A percentile compares a stretch with the other conserved stretches of the same genome.
Conservation (phyloP, 495 filamentous ascomycete species). For the Sabuloglossum arenarium region DNA sequence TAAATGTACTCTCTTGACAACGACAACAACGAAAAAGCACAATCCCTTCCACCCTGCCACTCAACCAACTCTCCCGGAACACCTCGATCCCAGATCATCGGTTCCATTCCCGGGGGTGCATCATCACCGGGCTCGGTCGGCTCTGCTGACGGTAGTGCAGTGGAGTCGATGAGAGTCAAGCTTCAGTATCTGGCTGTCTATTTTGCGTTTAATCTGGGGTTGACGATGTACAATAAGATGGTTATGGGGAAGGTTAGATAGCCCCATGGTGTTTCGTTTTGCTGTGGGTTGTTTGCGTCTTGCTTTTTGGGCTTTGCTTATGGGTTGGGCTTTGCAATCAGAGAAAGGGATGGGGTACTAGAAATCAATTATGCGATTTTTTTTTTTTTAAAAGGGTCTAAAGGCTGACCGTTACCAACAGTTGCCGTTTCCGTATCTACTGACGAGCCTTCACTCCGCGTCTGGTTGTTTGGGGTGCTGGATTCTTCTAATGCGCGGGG, state of each 20-base stretch:
- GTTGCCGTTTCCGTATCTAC: slow-evolving; percentile 35
- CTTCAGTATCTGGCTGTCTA: slow-evolving; percentile 24
- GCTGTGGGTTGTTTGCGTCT: too few species aligned
- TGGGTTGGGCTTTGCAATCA: neutral
- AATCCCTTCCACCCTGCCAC: neutral
- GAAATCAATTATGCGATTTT: neutral
- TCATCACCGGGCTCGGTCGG: neutral
- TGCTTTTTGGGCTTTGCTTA: neutral
- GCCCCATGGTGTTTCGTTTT: too few species aligned
- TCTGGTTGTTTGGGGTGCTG: slow-evolving; percentile 29
- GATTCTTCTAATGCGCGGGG: slow-evolving; percentile 22
- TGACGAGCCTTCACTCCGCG: slow-evolving; percentile 30
- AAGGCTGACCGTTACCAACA: slow-evolving; percentile 8
- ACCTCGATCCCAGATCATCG: neutral
- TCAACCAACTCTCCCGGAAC: neutral
- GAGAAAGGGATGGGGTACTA: neutral
- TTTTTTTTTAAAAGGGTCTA: neutral
- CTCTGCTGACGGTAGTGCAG: neutral
- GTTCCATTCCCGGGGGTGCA: neutral
- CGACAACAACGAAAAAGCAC: neutral
- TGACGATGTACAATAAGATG: slow-evolving; percentile 35
- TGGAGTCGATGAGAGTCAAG: slow-evolving; percentile 11
- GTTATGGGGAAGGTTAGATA: slow-evolving; percentile 26
- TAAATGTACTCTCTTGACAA: too few species aligned
- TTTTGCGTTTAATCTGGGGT: slow-evolving; percentile 28